Evolutionary conservation across 495 filamentous ascomycete genomes (phyloP).

Genomic region (Penicillium soppii): DNA sequence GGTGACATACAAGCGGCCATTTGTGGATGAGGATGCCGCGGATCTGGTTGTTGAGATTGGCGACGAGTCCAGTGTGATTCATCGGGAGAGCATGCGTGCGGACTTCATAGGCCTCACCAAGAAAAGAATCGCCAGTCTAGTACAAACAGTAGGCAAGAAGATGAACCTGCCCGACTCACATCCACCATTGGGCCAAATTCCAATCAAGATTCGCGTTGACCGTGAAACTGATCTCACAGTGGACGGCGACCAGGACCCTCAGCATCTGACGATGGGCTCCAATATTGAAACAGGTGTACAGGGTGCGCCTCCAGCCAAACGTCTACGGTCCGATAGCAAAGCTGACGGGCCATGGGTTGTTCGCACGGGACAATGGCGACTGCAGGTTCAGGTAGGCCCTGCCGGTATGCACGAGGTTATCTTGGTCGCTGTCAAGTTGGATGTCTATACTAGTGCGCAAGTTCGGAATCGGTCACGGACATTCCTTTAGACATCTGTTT

Average conservation of each 20-base stretch:
- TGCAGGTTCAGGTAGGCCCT: constrained; percentile 59
- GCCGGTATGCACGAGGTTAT: constrained; percentile 52
- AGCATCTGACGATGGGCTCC: background rate
- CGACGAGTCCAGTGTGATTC: constrained; percentile 63
- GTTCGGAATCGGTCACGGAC: constrained; percentile 64
- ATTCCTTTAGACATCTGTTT: constrained; percentile 52
- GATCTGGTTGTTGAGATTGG: constrained; percentile 82
- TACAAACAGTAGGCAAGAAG: constrained; percentile 80
- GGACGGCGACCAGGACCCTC: constrained; percentile 53
- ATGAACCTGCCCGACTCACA: constrained; percentile 57
- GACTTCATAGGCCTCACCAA: constrained; percentile 72
- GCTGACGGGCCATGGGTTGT: constrained; percentile 61
- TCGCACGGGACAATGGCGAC: constrained; percentile 75
- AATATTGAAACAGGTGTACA: constrained; percentile 3
- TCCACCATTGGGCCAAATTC: constrained; percentile 2
- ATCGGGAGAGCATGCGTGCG: constrained; percentile 54
- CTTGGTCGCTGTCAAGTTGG: constrained; percentile 76
- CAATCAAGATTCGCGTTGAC: constrained; percentile 64
- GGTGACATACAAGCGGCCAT: constrained; percentile 81
- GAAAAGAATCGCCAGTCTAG: constrained; percentile 65
- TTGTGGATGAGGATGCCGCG: constrained; percentile 67
- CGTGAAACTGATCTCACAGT: constrained; percentile 67
- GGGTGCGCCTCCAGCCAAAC: constrained; percentile 44
- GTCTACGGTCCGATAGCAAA: constrained; percentile 39
- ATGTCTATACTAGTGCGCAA: constrained; percentile 67